phyloP scores from a whole-genome alignment of 2,329 filamentous ascomycete genomes.

The Nemania serpens region DNA sequence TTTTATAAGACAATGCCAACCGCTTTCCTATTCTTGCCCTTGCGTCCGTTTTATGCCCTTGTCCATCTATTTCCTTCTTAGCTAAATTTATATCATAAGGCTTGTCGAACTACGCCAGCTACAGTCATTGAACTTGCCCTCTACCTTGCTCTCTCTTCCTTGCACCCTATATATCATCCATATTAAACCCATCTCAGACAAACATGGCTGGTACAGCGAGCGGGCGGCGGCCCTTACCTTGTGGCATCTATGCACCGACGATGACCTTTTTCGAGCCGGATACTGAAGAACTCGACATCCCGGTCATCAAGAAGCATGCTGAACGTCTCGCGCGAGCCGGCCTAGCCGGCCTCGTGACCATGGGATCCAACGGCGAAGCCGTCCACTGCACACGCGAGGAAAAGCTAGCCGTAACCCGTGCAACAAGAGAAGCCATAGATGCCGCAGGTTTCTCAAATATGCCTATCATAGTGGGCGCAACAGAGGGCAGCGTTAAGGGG shows the following conservation, averaged over 20 bases:
- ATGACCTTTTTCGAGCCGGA: conserved; percentile 88
- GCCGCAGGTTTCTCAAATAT: conserved; percentile 75
- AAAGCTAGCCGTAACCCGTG: conserved; percentile 73
- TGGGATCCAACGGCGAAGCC: conserved; percentile 91
- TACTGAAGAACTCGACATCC: conserved; percentile 83
- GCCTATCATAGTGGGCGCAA: conserved; percentile 83
- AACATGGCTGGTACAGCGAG: conserved; percentile 46
- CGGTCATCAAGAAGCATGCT: conserved; percentile 79
- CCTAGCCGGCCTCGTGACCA: conserved; percentile 79
- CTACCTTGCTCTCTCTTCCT: neutral
- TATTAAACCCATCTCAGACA: neutral
- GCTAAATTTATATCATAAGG: neutral
- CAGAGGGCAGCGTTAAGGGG: conserved; percentile 78
- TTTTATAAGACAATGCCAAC: conserved; percentile 19
- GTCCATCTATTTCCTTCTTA: neutral
- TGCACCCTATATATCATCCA: neutral
- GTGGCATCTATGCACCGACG: conserved; percentile 85
- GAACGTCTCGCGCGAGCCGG: conserved; percentile 77
- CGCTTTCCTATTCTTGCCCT: conserved; percentile 25
- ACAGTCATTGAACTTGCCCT: too few species aligned
- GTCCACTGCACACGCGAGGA: conserved; percentile 81
- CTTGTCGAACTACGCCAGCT: neutral
- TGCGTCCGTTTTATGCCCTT: conserved; percentile 5
- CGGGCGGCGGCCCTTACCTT: conserved; percentile 65
- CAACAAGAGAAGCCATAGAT: conserved; percentile 81